phyloP scores from a whole-genome alignment of 164 flowering plant species.

The Vitis rotundifolia region DNA sequence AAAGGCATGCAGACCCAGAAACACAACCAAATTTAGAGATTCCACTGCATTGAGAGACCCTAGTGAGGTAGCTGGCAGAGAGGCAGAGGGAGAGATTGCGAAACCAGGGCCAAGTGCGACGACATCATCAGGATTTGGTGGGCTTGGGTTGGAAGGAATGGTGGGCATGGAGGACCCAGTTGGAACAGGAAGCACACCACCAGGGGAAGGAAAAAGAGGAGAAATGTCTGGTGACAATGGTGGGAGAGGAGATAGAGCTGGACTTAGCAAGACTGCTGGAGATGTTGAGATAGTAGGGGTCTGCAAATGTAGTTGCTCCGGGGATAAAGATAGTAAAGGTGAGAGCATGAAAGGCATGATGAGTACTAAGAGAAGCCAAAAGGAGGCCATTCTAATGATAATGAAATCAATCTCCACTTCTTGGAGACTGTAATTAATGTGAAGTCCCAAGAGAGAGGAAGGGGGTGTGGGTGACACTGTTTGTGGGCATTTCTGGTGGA shows the following conservation, averaged over 20 bases:
- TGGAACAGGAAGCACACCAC: slow-evolving; percentile 33
- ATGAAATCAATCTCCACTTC: slow-evolving; percentile 16
- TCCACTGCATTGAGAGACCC: slow-evolving; percentile 7
- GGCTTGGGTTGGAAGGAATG: slow-evolving; percentile 55
- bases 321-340: slow-evolving; percentile 24
- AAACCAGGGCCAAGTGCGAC: slow-evolving; percentile 29
- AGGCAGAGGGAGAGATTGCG: slow-evolving; percentile 39
- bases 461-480: neutral
- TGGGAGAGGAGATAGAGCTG: slow-evolving; percentile 29
- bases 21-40: slow-evolving; percentile 7
- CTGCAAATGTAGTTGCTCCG: neutral
- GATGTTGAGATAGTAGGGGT: slow-evolving; percentile 35
- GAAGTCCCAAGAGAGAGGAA: neutral
- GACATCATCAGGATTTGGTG: slow-evolving; percentile 47
- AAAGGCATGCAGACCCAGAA: slow-evolving; percentile 4
- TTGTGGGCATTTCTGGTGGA: slow-evolving; percentile 12
- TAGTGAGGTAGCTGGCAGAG: slow-evolving; percentile 23
- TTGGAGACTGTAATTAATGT: slow-evolving; percentile 18
- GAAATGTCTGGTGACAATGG: slow-evolving; percentile 50
- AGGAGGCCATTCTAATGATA: slow-evolving; percentile 48
- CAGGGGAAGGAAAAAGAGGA: slow-evolving; percentile 54
- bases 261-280: slow-evolving; percentile 31
- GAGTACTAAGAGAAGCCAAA: slow-evolving; percentile 24
- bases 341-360: slow-evolving; percentile 21
- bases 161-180: slow-evolving; percentile 33